These are phyloP conservation scores for Globisporangium viniferum DNA, from an alignment of 352 stramenopile species.

Conservation along the genomic window DNA sequence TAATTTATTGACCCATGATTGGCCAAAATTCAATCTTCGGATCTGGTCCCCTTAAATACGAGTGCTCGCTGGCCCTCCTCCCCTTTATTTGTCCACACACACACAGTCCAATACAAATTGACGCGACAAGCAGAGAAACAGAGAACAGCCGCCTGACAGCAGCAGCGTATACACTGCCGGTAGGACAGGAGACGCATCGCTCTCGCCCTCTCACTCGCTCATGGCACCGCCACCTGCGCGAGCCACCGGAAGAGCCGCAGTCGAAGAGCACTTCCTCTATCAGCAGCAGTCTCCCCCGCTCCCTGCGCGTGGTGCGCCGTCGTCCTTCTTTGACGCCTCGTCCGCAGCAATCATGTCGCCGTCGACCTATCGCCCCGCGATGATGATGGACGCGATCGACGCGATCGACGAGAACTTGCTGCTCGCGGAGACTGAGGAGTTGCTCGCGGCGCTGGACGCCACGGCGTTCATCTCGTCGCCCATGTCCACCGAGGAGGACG, in stretches of 20 bases:
- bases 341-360: neutral
- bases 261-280: neutral
- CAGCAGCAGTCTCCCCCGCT: neutral
- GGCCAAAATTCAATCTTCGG: neutral
- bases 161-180: too few species aligned
- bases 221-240: neutral
- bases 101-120: too few species aligned
- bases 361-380: neutral
- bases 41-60: neutral
- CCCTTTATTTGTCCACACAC: neutral
- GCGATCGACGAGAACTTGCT: slow-evolving; percentile 20
- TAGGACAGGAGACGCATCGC: neutral
- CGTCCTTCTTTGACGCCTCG: neutral
- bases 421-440: slow-evolving; percentile 17
- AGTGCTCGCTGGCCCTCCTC: neutral
- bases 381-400: neutral
- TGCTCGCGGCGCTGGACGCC: slow-evolving; percentile 17
- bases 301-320: neutral
- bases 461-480: slow-evolving; percentile 17
- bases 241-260: neutral
- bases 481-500: slow-evolving; percentile 13
- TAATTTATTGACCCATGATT: neutral
- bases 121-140: neutral
- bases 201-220: neutral
- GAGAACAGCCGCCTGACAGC: neutral